Percentiles rank a stretch among this genome's conserved stretches.
Evolutionary conservation across 73 alveolate species (phyloP).

Genomic region (Uronychia setigera): DNA sequence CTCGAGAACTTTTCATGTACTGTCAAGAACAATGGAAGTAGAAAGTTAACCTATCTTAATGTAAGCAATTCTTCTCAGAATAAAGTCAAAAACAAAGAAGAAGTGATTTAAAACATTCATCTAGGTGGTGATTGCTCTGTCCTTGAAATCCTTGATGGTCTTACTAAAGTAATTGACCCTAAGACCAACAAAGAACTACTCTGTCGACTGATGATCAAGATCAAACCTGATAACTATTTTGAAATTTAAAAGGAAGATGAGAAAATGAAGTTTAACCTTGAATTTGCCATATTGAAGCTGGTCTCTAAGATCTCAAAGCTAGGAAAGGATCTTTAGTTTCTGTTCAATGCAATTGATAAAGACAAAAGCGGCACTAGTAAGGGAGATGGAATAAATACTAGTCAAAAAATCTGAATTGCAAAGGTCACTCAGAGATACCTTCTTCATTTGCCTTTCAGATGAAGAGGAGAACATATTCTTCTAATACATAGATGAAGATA

Average conservation of each 20-base stretch:
- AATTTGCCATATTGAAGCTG: not conserved
- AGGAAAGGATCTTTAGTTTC: not conserved
- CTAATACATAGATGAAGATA: slow-evolving; percentile 1
- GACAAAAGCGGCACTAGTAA: not conserved
- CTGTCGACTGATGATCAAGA: not conserved
- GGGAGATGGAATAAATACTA: not conserved
- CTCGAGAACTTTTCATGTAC: not conserved
- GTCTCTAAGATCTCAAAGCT: not conserved
- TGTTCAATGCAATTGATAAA: not conserved
- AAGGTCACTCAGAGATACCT: not conserved
- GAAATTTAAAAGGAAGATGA: not conserved
- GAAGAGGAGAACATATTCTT: not conserved
- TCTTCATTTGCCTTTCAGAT: not conserved
- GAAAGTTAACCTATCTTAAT: not conserved
- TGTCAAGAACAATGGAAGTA: not conserved
- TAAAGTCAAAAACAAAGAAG: not conserved
- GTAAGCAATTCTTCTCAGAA: not conserved
- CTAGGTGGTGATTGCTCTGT: not conserved
- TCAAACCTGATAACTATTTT: not conserved
- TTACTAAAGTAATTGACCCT: not conserved
- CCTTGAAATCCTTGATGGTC: not conserved
- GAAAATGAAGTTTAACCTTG: not conserved
- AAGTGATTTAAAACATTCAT: not conserved
- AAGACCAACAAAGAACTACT: not conserved
- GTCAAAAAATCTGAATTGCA: not conserved